Percentiles rank a stretch among this genome's conserved stretches.
These are phyloP conservation scores for Diplogelasinospora grovesii DNA, from an alignment of 495 filamentous ascomycete species.

Conservation along the genomic window DNA sequence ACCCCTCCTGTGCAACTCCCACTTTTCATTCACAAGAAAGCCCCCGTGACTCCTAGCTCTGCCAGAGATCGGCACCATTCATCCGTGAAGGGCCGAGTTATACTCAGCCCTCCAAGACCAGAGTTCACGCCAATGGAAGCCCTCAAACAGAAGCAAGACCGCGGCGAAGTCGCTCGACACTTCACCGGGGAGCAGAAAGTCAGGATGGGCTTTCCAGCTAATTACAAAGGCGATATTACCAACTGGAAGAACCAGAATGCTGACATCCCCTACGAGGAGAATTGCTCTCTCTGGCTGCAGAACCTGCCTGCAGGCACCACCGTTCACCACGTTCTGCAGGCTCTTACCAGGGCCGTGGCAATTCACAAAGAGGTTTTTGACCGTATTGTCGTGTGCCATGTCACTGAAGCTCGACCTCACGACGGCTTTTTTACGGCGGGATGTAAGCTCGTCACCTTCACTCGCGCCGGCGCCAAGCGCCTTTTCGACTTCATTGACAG, in stretches of 20 bases:
- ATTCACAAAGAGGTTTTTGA: no score
- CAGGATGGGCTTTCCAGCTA: background rate
- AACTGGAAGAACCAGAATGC: background rate
- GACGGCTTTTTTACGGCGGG: background rate
- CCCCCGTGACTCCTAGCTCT: no score
- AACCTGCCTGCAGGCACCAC: background rate
- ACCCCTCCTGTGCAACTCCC: no score
- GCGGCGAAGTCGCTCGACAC: background rate
- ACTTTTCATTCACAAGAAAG: no score
- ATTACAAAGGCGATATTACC: background rate
- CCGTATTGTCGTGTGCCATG: background rate
- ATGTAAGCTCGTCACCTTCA: slow-evolving; percentile 1
- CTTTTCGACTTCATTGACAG: background rate
- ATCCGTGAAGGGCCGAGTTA: no score
- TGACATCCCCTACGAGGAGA: background rate
- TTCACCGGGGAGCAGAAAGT: background rate
- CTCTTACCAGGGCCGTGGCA: background rate
- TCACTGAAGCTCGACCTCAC: background rate
- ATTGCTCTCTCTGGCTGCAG: background rate
- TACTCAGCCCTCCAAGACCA: background rate
- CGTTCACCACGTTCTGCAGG: background rate
- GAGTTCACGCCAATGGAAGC: background rate
- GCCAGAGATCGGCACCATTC: no score
- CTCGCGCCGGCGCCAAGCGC: background rate
- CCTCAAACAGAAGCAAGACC: background rate